Evolutionary conservation across 2,329 filamentous ascomycete genomes (phyloP).

Genomic region (Calonectria crousiana): DNA sequence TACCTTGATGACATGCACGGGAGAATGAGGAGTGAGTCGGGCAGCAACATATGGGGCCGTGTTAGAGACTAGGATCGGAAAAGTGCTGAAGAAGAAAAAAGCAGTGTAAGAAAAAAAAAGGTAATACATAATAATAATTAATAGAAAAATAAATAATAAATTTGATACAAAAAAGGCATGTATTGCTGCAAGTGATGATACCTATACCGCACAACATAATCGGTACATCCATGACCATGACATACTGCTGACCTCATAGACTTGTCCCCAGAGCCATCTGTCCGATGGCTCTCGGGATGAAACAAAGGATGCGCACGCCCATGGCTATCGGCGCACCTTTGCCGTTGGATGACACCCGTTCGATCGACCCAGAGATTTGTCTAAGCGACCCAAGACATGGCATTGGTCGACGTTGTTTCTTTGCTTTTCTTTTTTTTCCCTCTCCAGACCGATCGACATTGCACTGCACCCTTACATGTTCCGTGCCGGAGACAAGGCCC

Average conservation of each 20-base stretch:
- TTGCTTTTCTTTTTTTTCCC: not conserved
- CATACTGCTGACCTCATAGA: not conserved
- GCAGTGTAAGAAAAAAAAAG: not conserved
- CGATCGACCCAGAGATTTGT: not conserved
- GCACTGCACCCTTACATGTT: not conserved
- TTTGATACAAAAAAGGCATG: not conserved
- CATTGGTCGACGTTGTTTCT: not conserved
- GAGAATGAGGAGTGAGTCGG: not conserved
- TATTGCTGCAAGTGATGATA: not conserved
- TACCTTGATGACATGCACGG: not conserved
- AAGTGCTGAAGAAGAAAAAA: not conserved
- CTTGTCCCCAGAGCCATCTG: not conserved
- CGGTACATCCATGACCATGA: not conserved
- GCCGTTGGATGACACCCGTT: not conserved
- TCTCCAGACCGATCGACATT: not conserved
- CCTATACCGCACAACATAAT: not conserved
- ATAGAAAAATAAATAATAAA: too few relatives aligned
- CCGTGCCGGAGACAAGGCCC: not conserved
- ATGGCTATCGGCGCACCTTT: not conserved
- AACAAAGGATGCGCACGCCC: not conserved
- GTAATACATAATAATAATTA: not conserved
- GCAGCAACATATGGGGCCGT: not conserved
- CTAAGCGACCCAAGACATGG: not conserved
- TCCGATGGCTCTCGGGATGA: not conserved
- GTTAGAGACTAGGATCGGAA: not conserved